Evolutionary conservation across 345 rosid species (phyloP), one percentile per base, ranked within the genome.

Genomic region (Carallia pectinifolia): DNA sequence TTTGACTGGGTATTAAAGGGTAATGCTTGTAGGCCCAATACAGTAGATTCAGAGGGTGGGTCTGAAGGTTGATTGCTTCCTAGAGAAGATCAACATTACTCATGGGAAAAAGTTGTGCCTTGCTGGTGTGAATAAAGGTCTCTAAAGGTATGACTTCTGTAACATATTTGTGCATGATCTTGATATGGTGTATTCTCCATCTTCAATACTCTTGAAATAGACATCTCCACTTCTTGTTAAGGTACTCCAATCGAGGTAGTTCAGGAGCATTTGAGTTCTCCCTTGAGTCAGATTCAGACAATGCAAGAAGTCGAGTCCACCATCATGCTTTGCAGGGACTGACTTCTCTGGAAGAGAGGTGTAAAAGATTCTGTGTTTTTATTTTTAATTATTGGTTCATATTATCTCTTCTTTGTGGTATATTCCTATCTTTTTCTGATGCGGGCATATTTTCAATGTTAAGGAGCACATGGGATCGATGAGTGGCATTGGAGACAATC

Each of bases 1-100:
- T 31, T 29, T 69, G 65, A 52, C 29, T 58, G 62, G 15, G 31
- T 73, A 64, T 54, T 76, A 7, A 38, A 38, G 40, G 34, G 6
- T 38, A 38, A 6, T 38, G 48, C 38, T 80, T 77, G 67, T 69
- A 92, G 93, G 96, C 88, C 83, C 77, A 77, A 77, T 58, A 82
- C 81, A 58, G 76, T 66, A 73, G 79, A 69, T 71, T 84, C 86
- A 62, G 44, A 76, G 19, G 69, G 71, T 70, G 19, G 71, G 71
- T 70, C 65, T 59, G 62, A 78, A 78, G 64, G 55, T 63, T 50
- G 77, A 68, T 62, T 68, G 69, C 79, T 85, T 79, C 71, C 64
- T 47, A 70, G 71, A 84, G 70, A 79, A 75, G 50, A 78, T 88
- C 67, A 69, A 76, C 47, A n/a, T 85, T 40, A 82, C 83, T 64